Conservation (phyloP, 257 asterid genomes). For the Solanum clarkiae region DNA sequence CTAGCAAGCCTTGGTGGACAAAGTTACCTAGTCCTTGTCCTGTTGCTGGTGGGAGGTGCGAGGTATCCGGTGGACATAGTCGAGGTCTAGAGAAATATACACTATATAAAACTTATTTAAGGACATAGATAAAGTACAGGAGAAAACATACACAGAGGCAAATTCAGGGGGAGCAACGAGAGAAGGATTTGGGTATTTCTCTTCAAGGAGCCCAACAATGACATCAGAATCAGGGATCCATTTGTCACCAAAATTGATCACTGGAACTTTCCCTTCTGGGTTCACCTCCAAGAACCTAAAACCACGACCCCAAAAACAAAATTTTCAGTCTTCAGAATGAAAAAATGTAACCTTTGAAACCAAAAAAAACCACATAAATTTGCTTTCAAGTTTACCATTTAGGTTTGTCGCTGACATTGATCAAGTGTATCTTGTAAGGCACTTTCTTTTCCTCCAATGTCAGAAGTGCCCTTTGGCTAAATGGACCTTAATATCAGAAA, state of each 20-base stretch:
- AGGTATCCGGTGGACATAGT: neutral
- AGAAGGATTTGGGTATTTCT: conserved; percentile 62
- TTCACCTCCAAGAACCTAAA: conserved; percentile 57
- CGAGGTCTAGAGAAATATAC: neutral
- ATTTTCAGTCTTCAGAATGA: neutral
- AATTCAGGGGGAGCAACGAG: conserved; percentile 51
- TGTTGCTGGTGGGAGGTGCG: neutral
- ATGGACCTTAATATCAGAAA: conserved; percentile 38
- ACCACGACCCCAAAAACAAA: neutral
- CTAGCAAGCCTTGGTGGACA: neutral
- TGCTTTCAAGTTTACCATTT: conserved; percentile 27
- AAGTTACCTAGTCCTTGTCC: too few relatives aligned
- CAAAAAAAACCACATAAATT: neutral
- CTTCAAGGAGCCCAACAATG: conserved; percentile 57
- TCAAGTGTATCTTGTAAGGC: conserved; percentile 41
- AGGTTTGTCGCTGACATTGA: conserved; percentile 49
- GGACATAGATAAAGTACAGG: neutral
- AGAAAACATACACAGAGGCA: conserved; percentile 48
- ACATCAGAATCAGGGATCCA: conserved; percentile 82
- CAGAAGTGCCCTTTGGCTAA: conserved; percentile 55
- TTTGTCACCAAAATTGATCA: conserved; percentile 55
- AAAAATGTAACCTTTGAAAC: neutral
- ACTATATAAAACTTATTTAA: neutral
- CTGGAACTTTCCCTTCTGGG: conserved; percentile 79
- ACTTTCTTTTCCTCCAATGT: conserved; percentile 69